phyloP scores from a whole-genome alignment of 768 basidiomycete genomes.

The Leccinellum luteum region DNA sequence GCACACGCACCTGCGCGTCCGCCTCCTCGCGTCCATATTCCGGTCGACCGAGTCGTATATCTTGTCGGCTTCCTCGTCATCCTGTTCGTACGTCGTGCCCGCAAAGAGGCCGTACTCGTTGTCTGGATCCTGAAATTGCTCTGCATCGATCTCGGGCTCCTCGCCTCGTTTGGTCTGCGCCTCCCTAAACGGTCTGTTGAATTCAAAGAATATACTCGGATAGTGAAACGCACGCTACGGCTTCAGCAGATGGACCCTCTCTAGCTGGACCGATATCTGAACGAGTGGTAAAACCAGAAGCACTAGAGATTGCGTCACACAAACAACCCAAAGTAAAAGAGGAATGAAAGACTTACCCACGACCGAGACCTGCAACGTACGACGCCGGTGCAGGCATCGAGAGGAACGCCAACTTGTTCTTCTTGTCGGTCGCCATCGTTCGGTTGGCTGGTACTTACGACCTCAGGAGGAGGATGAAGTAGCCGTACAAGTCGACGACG shows the following conservation, averaged over 20 bases:
- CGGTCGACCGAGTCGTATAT: constrained; percentile 93
- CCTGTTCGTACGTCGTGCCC: constrained; percentile 93
- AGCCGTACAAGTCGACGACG: too few relatives aligned
- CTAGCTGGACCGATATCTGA: constrained; percentile 98
- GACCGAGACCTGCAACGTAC: constrained; percentile 97
- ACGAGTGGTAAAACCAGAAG: constrained; percentile 95
- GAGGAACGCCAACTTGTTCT: constrained; percentile 85
- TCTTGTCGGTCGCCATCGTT: constrained; percentile 49
- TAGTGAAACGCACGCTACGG: constrained; percentile 70
- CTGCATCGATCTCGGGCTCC: constrained; percentile 84
- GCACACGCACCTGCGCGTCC: constrained; percentile 66
- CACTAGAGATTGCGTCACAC: constrained; percentile 44
- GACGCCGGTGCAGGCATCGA: constrained; percentile 94
- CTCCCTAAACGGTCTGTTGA: constrained; percentile 51
- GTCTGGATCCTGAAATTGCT: constrained; percentile 95
- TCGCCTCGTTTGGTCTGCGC: constrained; percentile 86
- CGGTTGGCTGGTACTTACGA: neutral
- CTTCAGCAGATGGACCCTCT: constrained; percentile 91
- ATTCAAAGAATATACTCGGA: neutral
- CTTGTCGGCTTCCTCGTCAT: constrained; percentile 95
- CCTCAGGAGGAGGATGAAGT: too few relatives aligned
- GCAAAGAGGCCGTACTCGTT: constrained; percentile 96
- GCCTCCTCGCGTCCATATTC: constrained; percentile 85
- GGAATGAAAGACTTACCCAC: constrained; percentile 61
- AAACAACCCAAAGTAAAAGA: constrained; percentile 1